Evolutionary conservation across 306 rosid genomes (phyloP).

Genomic region (Rosa rugosa): DNA sequence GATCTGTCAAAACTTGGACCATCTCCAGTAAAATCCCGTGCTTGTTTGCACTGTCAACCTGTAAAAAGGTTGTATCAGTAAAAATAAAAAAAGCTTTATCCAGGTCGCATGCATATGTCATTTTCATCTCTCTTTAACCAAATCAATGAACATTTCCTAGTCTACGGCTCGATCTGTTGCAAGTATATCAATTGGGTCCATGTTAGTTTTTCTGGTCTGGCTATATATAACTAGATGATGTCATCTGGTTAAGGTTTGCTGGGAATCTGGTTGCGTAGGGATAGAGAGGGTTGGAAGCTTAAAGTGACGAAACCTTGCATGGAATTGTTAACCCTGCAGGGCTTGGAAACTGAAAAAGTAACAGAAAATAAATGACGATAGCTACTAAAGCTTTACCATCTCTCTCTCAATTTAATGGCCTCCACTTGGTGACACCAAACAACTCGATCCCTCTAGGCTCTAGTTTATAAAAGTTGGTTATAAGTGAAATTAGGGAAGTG

Average conservation of each 20-base stretch:
- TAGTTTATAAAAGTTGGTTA: neutral
- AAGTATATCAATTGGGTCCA: neutral
- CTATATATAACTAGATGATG: constrained; percentile 8
- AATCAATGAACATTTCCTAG: neutral
- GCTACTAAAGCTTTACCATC: neutral
- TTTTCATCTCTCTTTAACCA: neutral
- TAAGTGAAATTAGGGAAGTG: neutral
- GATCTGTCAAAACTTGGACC: constrained; percentile 96
- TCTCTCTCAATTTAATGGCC: constrained; percentile 5
- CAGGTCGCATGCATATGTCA: constrained; percentile 6
- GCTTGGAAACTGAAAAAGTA: neutral
- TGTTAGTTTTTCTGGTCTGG: neutral
- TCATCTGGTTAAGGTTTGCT: constrained; percentile 31
- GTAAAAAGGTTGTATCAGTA: constrained; percentile 8
- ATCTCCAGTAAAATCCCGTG: constrained; percentile 86
- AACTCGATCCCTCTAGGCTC: neutral
- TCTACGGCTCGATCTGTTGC: neutral
- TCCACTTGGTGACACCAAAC: constrained; percentile 7
- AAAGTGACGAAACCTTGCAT: neutral
- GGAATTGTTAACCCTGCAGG: neutral
- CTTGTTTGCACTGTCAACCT: constrained; percentile 98
- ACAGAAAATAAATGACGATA: neutral
- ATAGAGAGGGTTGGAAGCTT: neutral
- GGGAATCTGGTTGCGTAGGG: neutral
- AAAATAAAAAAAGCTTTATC: neutral